Conservation (phyloP, 257 asterid species). For the Marsdenia floribunda region DNA sequence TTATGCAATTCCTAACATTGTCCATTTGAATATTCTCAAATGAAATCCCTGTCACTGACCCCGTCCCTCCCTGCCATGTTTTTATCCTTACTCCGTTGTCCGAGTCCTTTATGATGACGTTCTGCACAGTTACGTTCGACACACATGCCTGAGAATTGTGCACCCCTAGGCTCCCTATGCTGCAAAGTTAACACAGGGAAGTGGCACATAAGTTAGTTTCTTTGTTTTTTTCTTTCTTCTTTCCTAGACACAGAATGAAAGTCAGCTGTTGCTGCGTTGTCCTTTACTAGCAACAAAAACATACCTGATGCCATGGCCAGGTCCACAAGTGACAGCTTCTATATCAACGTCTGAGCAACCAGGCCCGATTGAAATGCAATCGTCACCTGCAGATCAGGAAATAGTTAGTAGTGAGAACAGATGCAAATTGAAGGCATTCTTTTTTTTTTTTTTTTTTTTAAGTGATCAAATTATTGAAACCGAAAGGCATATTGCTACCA, state of each 20-base stretch:
- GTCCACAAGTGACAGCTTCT: constrained; percentile 86
- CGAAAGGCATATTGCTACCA: constrained; percentile 31
- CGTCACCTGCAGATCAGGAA: constrained; percentile 57
- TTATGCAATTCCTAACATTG: constrained; percentile 75
- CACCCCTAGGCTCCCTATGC: constrained; percentile 92
- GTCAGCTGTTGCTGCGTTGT: constrained; percentile 3
- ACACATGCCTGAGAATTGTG: constrained; percentile 83
- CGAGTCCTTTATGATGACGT: constrained; percentile 58
- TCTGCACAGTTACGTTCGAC: constrained; percentile 70
- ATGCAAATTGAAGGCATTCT: not conserved
- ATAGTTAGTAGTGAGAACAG: no score
- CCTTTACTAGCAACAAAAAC: not conserved
- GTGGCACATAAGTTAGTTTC: not conserved
- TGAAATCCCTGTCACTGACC: constrained; percentile 63
- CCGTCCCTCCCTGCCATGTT: constrained; percentile 98
- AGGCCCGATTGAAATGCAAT: constrained; percentile 88
- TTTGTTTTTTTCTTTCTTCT: no score
- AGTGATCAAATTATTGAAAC: not conserved
- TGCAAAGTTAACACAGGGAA: constrained; percentile 20
- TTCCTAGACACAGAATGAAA: not conserved
- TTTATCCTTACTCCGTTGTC: constrained; percentile 86
- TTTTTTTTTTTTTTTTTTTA: no score
- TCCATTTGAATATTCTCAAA: constrained; percentile 91
- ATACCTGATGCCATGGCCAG: constrained; percentile 97
- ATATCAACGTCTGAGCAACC: constrained; percentile 86